Evolutionary conservation across 768 basidiomycete species (phyloP), one percentile per base, ranked within the genome.

Genomic region (Cubamyces lactineus): DNA sequence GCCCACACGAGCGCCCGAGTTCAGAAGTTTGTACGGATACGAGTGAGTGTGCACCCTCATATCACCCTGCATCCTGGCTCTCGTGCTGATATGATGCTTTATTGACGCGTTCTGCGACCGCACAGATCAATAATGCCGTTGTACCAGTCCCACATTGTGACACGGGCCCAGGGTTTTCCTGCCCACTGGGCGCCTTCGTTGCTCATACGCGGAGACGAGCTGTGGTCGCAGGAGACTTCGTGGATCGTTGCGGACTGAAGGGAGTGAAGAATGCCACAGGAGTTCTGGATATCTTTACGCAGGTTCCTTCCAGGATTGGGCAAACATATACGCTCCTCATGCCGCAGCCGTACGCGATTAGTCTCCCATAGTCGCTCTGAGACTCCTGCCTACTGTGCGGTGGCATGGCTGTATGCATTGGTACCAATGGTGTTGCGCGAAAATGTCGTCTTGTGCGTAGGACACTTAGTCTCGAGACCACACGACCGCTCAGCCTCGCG

Each of bases 91-190:
- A 21, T 17, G 34, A 34, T 34, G 9, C 11, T 11, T 34, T 11
- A 34, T 11, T 34, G 34, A 34, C 34, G 34, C 11, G 11, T 11
- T 6, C 5, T 16, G 19, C 13, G 30, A 23, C 24, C 50, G 17
- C 21, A n/a, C 53, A 76, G 76, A 71, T 77, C 39, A 73, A 80
- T 66, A 70, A 74, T 42, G 79, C 80, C 7, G 76, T 77, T 5
- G 73, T 80, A 0, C 75, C 76, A 0, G 72, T 81, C 19, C 79
- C 79, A 0, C 73, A 71, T 17, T 81, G 80, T 59, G 59, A 68
- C 0, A 72, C 73, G 4, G 80, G 80, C 2, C 79, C 80, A 0
- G 78, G 77, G 0, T 62, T 69, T 6, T 74, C 73, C 5, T 80
- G 80, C 67, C 74, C 76, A 0, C 62, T 81, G 41, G 62, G 65